These are phyloP conservation scores for Phellinidium pouzarii DNA, from an alignment of 1,284 basidiomycete genomes.

Conservation along the genomic window DNA sequence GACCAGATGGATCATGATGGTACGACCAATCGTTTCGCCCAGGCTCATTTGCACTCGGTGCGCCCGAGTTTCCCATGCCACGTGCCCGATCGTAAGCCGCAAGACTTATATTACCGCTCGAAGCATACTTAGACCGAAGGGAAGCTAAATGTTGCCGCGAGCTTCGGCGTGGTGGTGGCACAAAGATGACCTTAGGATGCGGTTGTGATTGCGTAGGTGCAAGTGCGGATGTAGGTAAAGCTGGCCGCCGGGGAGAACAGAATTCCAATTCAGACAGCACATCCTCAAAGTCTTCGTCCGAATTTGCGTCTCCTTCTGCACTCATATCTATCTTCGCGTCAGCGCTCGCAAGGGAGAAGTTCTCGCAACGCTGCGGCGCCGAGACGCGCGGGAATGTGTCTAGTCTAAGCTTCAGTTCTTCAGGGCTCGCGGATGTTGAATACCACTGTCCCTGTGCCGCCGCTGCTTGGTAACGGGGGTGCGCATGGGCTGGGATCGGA, in stretches of 20 bases:
- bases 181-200: too few species aligned
- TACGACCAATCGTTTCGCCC: not conserved
- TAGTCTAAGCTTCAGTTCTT: not conserved
- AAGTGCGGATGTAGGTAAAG: not conserved
- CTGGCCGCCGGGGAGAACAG: not conserved
- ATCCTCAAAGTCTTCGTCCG: constrained; percentile 2
- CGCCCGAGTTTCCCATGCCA: not conserved
- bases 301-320: not conserved
- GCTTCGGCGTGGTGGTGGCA: constrained; percentile 2
- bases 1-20: not conserved
- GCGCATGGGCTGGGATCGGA: not conserved
- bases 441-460: not conserved
- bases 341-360: too few species aligned
- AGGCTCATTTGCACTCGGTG: not conserved
- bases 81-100: not conserved
- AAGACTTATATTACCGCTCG: constrained; percentile 9
- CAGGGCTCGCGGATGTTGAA: not conserved
- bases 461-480: not conserved
- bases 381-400: not conserved
- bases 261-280: constrained; percentile 15
- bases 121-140: constrained; percentile 9
- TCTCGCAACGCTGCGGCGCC: not conserved
- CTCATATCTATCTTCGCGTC: not conserved
- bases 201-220: not conserved
- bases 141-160: constrained; percentile 1